Percentiles rank a stretch among this genome's conserved stretches.
Evolutionary conservation across 495 filamentous ascomycete species (phyloP).

Genomic region (Elasticomyces elasticus): DNA sequence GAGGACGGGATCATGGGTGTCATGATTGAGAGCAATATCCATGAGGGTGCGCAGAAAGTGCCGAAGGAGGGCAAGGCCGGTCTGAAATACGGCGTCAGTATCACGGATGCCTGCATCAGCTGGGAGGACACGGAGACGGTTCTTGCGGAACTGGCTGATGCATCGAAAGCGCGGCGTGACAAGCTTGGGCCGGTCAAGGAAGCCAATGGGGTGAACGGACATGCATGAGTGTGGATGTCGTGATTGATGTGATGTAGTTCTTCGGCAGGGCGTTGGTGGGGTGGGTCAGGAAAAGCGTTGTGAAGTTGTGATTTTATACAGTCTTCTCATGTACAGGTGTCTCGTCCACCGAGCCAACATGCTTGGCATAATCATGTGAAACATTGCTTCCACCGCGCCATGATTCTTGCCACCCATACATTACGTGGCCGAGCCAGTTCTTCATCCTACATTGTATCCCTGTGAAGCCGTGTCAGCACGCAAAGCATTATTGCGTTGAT

Average conservation of each 20-base stretch:
- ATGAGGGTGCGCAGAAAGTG: slow-evolving; percentile 90
- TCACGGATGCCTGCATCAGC: slow-evolving; percentile 94
- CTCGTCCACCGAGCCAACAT: too few relatives aligned
- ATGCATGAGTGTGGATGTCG: slow-evolving; percentile 1
- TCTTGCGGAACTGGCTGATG: slow-evolving; percentile 67
- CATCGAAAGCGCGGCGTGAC: slow-evolving; percentile 61
- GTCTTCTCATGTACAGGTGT: too few relatives aligned
- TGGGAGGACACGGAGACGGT: slow-evolving; percentile 87
- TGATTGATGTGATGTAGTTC: not conserved
- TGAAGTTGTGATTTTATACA: not conserved
- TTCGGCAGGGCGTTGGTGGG: not conserved
- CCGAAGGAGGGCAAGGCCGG: slow-evolving; percentile 77
- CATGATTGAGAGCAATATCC: slow-evolving; percentile 97
- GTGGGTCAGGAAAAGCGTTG: not conserved
- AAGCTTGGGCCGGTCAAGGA: slow-evolving; percentile 24
- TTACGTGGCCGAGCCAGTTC: too few relatives aligned
- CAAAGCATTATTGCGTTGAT: too few relatives aligned
- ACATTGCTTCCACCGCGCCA: too few relatives aligned
- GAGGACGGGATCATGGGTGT: slow-evolving; percentile 91
- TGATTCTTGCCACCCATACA: too few relatives aligned
- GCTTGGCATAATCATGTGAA: too few relatives aligned
- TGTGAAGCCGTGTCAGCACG: too few relatives aligned
- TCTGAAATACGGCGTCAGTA: slow-evolving; percentile 90
- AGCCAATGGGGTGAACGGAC: slow-evolving; percentile 6
- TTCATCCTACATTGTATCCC: too few relatives aligned